Conservation (phyloP, 495 filamentous ascomycete species). For the Hypoxylon trugodes region DNA sequence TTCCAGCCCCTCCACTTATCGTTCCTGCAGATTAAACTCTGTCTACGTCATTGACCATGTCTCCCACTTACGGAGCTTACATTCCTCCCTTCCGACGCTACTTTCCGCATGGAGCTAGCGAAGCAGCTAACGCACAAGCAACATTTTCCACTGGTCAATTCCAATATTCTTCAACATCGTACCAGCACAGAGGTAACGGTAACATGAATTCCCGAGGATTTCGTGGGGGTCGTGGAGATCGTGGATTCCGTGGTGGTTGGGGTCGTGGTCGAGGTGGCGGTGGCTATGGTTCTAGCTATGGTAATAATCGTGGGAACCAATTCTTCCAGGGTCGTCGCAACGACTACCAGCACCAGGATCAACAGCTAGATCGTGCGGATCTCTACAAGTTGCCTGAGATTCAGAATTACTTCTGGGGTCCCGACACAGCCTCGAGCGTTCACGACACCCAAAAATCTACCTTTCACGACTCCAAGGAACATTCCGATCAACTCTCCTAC, state of each 20-base stretch:
- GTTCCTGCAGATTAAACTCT: too few species aligned
- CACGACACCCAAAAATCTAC: not conserved
- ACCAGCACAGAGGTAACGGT: not conserved
- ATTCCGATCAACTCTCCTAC: conserved; percentile 18
- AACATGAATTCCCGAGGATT: not conserved
- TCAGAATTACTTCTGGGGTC: conserved; percentile 17
- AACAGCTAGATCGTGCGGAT: not conserved
- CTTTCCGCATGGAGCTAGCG: not conserved
- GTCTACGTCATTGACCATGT: too few species aligned
- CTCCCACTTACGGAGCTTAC: not conserved
- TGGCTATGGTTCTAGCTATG: too few species aligned
- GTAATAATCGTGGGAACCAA: too few species aligned
- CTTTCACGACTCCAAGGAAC: conserved; percentile 27
- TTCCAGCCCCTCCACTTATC: too few species aligned
- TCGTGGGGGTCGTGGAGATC: not conserved
- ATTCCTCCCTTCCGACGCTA: conserved; percentile 12
- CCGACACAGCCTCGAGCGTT: not conserved
- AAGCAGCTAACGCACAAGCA: not conserved
- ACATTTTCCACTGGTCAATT: too few species aligned
- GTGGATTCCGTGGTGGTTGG: not conserved
- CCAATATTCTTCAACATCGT: too few species aligned
- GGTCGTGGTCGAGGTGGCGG: not conserved
- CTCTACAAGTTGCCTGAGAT: conserved; percentile 21
- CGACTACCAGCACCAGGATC: not conserved
- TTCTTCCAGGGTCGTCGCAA: conserved; percentile 21